These are phyloP conservation scores for Paraphysoderma sedebokerense DNA, from an alignment of 371 early-diverging fungal genomes.

Conservation along the genomic window DNA sequence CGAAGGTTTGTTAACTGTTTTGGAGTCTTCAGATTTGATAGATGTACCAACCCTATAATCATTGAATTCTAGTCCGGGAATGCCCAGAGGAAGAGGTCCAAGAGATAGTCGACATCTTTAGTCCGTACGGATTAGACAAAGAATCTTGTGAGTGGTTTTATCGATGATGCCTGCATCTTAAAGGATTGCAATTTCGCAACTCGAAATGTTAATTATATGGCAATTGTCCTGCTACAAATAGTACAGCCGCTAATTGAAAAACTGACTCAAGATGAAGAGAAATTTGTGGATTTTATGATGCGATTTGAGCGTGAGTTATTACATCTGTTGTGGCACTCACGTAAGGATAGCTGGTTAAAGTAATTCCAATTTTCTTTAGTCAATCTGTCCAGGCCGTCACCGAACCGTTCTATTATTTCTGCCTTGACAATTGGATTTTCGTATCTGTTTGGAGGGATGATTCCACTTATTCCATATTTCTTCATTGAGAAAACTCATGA, in stretches of 20 bases:
- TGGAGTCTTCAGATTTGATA: too few species aligned
- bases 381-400: not conserved
- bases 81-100: conserved; percentile 41
- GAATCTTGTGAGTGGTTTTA: conserved; percentile 26
- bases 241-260: conserved; percentile 42
- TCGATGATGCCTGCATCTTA: too few species aligned
- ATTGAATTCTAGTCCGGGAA: too few species aligned
- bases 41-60: too few species aligned
- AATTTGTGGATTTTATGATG: conserved; percentile 63
- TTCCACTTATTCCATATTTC: conserved; percentile 50
- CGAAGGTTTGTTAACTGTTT: too few species aligned
- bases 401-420: conserved; percentile 16
- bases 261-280: conserved; percentile 30
- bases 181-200: too few species aligned
- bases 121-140: conserved; percentile 39
- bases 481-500: conserved; percentile 20
- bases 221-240: too few species aligned
- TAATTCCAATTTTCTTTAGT: conserved; percentile 1
- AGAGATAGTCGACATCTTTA: conserved; percentile 39
- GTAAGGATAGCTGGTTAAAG: conserved; percentile 36
- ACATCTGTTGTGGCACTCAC: conserved; percentile 40
- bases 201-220: too few species aligned
- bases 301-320: conserved; percentile 54
- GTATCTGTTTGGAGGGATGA: conserved; percentile 48
- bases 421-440: conserved; percentile 46